These are phyloP conservation scores for Silene noctiflora DNA, from an alignment of 179 eudicot genomes.

Conservation along the genomic window DNA sequence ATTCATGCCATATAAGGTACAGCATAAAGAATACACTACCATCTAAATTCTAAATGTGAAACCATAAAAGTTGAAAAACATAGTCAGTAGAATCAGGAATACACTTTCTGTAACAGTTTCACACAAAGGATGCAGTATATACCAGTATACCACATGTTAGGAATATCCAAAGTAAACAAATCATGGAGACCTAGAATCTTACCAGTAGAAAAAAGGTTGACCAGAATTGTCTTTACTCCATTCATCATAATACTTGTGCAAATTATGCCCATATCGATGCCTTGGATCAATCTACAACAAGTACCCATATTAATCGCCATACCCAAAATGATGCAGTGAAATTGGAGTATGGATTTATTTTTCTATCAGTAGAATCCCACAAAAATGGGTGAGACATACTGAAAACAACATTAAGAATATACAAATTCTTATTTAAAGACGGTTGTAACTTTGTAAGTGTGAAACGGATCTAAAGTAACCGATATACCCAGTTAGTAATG, in stretches of 20 bases:
- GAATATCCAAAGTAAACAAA: not conserved
- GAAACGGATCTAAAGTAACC: no score
- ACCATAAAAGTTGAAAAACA: not conserved
- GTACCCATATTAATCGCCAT: not conserved
- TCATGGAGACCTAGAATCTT: slow-evolving; percentile 20
- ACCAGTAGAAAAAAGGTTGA: slow-evolving; percentile 96
- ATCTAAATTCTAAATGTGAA: not conserved
- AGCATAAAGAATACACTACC: not conserved
- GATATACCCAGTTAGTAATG: no score
- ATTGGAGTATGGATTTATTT: not conserved
- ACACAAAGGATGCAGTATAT: not conserved
- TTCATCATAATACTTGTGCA: slow-evolving; percentile 71
- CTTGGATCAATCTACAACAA: slow-evolving; percentile 77
- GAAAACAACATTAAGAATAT: no score
- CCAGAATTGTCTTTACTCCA: slow-evolving; percentile 70
- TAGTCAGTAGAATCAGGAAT: not conserved
- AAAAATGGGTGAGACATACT: not conserved
- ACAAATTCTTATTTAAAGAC: no score
- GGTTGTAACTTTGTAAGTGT: no score
- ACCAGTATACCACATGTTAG: not conserved
- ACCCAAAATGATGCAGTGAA: not conserved
- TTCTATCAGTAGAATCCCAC: not conserved
- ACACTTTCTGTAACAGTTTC: slow-evolving; percentile 2
- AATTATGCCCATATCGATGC: slow-evolving; percentile 92
- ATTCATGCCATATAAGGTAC: not conserved